phyloP scores from a whole-genome alignment of 148 eudicot genomes.

The Polygonum aviculare region DNA sequence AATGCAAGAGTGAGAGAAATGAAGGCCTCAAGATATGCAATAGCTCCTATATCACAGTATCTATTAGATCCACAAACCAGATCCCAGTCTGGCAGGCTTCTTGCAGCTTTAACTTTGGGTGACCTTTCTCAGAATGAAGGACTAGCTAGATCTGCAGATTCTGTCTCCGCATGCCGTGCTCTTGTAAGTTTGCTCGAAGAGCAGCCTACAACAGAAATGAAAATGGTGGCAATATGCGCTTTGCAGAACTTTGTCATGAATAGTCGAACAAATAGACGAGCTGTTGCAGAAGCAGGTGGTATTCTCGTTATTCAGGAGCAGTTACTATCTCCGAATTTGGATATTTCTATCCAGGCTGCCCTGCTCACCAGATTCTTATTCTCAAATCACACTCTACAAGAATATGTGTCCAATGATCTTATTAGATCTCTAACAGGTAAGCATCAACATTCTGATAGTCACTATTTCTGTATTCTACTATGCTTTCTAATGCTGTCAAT shows the following conservation, averaged over 20 bases:
- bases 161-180: conserved; percentile 73
- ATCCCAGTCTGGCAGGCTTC: conserved; percentile 53
- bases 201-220: conserved; percentile 65
- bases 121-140: conserved; percentile 81
- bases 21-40: conserved; percentile 63
- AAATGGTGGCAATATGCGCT: conserved; percentile 77
- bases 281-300: conserved; percentile 91
- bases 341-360: conserved; percentile 60
- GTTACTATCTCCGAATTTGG: conserved; percentile 42
- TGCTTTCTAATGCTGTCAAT: neutral
- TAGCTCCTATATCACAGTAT: conserved; percentile 70
- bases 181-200: conserved; percentile 60
- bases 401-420: conserved; percentile 69
- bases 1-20: conserved; percentile 53
- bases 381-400: conserved; percentile 75
- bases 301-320: conserved; percentile 58
- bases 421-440: conserved; percentile 73
- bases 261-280: conserved; percentile 70
- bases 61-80: conserved; percentile 70
- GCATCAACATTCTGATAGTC: neutral
- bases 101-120: conserved; percentile 78
- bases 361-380: conserved; percentile 56
- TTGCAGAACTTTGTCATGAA: conserved; percentile 72
- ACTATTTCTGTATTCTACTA: neutral
- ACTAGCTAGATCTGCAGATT: conserved; percentile 60